Evolutionary conservation across 345 rosid genomes (phyloP).

Genomic region (Euphorbia pulcherrima): DNA sequence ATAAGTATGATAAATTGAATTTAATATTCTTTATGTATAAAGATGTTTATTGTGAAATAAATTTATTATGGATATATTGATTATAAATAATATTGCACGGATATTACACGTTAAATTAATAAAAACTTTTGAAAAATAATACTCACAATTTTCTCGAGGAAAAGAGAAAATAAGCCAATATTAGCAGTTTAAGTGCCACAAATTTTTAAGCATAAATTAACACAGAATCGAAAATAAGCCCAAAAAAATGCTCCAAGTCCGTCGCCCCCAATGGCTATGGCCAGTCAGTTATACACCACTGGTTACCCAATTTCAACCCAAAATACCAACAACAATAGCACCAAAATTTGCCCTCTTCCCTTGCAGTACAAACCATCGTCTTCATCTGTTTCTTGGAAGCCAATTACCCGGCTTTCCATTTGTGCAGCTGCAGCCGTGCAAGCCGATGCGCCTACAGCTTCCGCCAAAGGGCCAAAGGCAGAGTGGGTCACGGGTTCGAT

Average conservation of each 20-base stretch:
- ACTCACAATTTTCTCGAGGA: too few species aligned
- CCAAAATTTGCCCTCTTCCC: constrained; percentile 15
- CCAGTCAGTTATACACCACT: constrained; percentile 35
- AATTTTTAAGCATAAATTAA: background rate
- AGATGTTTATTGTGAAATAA: too few species aligned
- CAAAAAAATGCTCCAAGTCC: too few species aligned
- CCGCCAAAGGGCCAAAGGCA: constrained; percentile 44
- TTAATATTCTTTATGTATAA: too few species aligned
- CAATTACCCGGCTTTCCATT: constrained; percentile 24
- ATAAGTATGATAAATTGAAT: too few species aligned
- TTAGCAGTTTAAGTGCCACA: background rate
- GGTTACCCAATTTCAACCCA: constrained; percentile 15
- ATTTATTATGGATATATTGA: too few species aligned
- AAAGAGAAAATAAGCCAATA: background rate
- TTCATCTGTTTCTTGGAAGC: constrained; percentile 17
- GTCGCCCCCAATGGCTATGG: constrained; percentile 37
- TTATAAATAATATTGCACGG: too few species aligned
- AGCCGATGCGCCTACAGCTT: constrained; percentile 38
- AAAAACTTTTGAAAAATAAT: too few species aligned
- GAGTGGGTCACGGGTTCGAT: constrained; percentile 95
- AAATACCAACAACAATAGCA: too few species aligned
- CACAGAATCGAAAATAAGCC: background rate
- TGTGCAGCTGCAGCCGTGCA: constrained; percentile 38
- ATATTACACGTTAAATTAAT: too few species aligned
- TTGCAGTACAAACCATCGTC: constrained; percentile 12